These are phyloP conservation scores for Eustoma russellianum DNA, from an alignment of 257 asterid species.

Conservation along the genomic window DNA sequence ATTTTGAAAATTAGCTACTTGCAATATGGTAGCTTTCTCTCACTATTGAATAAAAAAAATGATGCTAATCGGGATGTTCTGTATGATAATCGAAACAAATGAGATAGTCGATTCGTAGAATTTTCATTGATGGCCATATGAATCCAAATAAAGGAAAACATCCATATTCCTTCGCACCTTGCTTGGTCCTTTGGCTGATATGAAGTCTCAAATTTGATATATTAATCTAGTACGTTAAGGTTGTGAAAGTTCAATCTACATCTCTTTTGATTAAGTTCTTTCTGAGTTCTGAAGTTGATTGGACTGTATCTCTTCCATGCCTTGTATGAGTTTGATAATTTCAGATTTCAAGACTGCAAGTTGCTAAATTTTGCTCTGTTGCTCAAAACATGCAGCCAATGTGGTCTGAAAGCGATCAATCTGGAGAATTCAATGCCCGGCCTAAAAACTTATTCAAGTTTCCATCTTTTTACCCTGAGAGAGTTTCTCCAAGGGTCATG, in stretches of 20 bases:
- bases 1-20: background rate
- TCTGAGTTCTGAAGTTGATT: background rate
- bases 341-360: background rate
- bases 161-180: background rate
- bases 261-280: background rate
- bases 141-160: too few relatives aligned
- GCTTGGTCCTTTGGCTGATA: background rate
- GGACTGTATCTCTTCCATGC: background rate
- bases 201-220: background rate
- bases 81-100: background rate
- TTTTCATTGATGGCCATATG: background rate
- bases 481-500: constrained; percentile 42
- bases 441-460: constrained; percentile 29
- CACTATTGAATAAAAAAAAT: background rate
- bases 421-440: constrained; percentile 25
- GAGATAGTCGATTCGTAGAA: background rate
- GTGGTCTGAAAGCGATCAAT: constrained; percentile 59
- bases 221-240: background rate
- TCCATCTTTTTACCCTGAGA: constrained; percentile 58
- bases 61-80: background rate
- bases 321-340: constrained; percentile 2
- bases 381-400: constrained; percentile 44
- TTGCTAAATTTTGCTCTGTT: background rate
- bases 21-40: background rate
- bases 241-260: background rate